These are phyloP conservation scores for Lentinula lateritia DNA, from an alignment of 768 basidiomycete species.

Conservation along the genomic window DNA sequence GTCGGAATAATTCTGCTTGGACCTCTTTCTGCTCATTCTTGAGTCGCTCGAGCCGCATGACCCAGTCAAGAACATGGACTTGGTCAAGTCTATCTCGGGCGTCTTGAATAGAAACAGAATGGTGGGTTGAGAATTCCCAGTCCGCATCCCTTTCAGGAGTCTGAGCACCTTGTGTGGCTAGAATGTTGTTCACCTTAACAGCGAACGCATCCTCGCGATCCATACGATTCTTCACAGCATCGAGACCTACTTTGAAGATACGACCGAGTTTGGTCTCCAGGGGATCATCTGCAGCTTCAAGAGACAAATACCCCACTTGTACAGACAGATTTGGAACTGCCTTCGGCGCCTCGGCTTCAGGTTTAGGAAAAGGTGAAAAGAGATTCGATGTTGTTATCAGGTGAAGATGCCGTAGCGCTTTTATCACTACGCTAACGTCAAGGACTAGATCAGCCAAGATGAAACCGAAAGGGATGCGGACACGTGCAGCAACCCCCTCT, in stretches of 20 bases:
- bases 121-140: constrained; percentile 58
- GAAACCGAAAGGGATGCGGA: constrained; percentile 81
- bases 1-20: constrained; percentile 41
- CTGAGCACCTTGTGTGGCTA: constrained; percentile 30
- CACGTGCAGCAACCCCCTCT: constrained; percentile 55
- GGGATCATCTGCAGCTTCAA: constrained; percentile 82
- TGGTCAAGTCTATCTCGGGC: constrained; percentile 65
- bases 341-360: constrained; percentile 71
- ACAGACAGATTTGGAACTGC: constrained; percentile 57
- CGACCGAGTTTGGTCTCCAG: constrained; percentile 74
- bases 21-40: constrained; percentile 41
- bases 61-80: constrained; percentile 74
- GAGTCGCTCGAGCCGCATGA: constrained; percentile 43
- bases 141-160: constrained; percentile 26
- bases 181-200: constrained; percentile 70
- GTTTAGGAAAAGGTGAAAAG: constrained; percentile 52
- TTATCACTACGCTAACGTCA: constrained; percentile 62
- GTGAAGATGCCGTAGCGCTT: constrained; percentile 67
- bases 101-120: constrained; percentile 65
- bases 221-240: constrained; percentile 63
- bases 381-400: constrained; percentile 46
- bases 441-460: constrained; percentile 71
- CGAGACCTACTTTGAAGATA: constrained; percentile 67
- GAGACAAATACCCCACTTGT: constrained; percentile 50
- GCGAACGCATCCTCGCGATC: constrained; percentile 78